Base-by-base conservation (phyloP, 1,284 basidiomycete genomes). In the Entoloma clypeatum region DNA sequence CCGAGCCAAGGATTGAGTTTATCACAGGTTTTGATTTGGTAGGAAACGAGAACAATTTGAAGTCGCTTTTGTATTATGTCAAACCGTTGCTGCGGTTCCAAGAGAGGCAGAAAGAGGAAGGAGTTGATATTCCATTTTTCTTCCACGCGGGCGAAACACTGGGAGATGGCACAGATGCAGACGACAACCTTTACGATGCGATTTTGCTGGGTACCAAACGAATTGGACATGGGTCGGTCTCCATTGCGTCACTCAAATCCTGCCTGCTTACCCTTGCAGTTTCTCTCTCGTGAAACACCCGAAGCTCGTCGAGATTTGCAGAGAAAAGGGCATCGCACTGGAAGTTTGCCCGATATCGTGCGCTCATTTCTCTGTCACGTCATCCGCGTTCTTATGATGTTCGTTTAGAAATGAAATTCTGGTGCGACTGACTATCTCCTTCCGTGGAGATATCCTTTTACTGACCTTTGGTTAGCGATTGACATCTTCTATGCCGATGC, bases 141-240 rank as follows among this genome's bases (percentile, higher is more conserved):
- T 79, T 90, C 50, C 88, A 90, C 53, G 86, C 83, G 0, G 87
- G 86, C 23, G 85, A 89, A 61, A 89, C 85, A 0, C 67, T 83
- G 11, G 79, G 80, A 4, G 86, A 89, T 53, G 86, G 86, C 3
- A 75, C 74, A 7, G 60, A 65, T 22, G 79, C 81, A 10, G 87
- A 91, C 51, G 58, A 73, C 36, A 91, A 91, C 55, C 62, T 91
- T 25, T 88, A 85, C 54, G 86, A 90, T 55, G 86, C 86, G 3
- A 76, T 90, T 31, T 58, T 87, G 22, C 65, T 89, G 11, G 86
- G 80, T 16, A 85, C 86, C 3, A 86, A 81, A 53, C 74, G 86
- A 10, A 88, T 89, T 41, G 86, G 86, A 0, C 86, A 90, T 61
- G 86, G 81, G 81, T 84, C 43, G 41, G 63, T 53, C 9, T 23